Evolutionary conservation across 1,139 yeast genomes (phyloP).

Genomic region (Kluyveromyces sp.): DNA sequence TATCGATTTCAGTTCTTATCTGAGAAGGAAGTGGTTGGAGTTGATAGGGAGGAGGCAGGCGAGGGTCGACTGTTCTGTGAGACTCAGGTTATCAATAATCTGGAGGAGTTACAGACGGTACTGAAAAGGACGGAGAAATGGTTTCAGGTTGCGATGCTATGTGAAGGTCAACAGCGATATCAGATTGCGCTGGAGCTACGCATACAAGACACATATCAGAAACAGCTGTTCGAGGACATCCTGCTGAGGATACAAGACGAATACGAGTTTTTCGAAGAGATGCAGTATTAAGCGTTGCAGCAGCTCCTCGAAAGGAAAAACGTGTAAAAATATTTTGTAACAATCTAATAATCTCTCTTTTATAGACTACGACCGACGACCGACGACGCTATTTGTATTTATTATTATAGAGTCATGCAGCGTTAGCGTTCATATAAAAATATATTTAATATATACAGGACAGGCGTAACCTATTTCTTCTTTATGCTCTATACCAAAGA

Average conservation of each 20-base stretch:
- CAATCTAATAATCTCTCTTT: no score
- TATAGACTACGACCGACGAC: no score
- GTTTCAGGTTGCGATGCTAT: constrained; percentile 15
- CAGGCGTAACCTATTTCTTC: neutral
- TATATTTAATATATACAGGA: neutral
- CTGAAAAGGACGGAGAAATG: constrained; percentile 10
- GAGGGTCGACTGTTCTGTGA: constrained; percentile 12
- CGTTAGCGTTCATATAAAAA: neutral
- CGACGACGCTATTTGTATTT: no score
- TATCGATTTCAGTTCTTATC: constrained; percentile 2
- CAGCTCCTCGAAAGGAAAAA: no score
- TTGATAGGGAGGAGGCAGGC: constrained; percentile 7
- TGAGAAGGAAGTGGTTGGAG: constrained; percentile 1
- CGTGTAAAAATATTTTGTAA: no score
- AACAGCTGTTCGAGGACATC: constrained; percentile 18
- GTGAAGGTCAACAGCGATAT: constrained; percentile 8
- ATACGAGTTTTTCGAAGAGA: constrained; percentile 22
- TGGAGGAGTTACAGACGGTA: constrained; percentile 12
- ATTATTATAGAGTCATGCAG: neutral
- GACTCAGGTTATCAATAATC: constrained; percentile 14
- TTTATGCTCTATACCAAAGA: constrained; percentile 56
- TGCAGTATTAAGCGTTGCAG: neutral
- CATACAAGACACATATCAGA: constrained; percentile 13
- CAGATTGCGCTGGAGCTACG: constrained; percentile 17
- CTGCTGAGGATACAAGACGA: constrained; percentile 23